Conservation (phyloP, 2,329 filamentous ascomycete genomes). For the Cladophialophora yegresii region DNA sequence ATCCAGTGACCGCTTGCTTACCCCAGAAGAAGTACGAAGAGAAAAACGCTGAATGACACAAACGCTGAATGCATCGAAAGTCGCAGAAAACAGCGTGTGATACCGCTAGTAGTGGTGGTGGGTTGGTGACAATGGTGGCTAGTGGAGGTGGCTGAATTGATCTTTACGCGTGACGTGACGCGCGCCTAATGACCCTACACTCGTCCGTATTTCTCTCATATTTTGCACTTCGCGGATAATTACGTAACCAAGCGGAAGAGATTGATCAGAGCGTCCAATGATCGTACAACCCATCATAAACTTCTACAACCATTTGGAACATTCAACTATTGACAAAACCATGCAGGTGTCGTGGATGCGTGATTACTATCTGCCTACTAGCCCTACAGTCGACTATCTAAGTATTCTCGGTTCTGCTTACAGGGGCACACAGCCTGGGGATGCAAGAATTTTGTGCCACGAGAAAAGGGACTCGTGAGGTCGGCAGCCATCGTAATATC, state of each 20-base stretch:
- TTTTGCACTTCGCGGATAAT: no score
- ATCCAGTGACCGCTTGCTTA: background rate
- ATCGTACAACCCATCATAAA: no score
- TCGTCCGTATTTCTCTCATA: background rate
- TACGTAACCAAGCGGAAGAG: no score
- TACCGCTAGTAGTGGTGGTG: background rate
- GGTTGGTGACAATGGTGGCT: background rate
- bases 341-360: background rate
- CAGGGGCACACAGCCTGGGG: background rate
- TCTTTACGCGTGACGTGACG: background rate
- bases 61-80: background rate
- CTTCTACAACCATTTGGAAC: no score
- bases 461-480: conserved; percentile 3
- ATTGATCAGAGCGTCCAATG: no score
- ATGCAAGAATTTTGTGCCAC: background rate
- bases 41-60: background rate
- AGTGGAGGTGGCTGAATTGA: background rate
- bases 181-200: background rate
- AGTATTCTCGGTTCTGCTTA: background rate
- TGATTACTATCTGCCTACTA: background rate
- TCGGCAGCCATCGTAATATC: background rate
- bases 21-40: background rate
- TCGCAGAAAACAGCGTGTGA: background rate
- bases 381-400: conserved; percentile 1
- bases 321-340: background rate